Conservation (phyloP, 306 rosid genomes). For the Quercus alba region DNA sequence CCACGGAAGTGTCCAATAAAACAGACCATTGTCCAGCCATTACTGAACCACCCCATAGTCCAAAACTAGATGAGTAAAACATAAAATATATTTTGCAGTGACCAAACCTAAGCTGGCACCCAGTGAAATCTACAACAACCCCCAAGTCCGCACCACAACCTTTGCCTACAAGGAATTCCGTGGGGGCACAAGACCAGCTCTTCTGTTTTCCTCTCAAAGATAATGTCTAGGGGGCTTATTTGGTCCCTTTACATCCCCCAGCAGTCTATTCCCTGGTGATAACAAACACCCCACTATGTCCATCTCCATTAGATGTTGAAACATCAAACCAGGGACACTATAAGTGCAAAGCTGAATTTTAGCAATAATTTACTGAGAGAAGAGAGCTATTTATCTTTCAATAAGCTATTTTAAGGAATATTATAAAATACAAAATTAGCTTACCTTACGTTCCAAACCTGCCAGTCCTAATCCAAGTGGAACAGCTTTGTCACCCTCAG, state of each 20-base stretch:
- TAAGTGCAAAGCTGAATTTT: neutral
- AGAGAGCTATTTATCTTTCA: neutral
- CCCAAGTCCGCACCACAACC: neutral
- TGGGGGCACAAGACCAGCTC: too few species aligned
- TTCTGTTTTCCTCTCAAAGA: too few species aligned
- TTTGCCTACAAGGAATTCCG: neutral
- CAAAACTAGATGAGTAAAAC: too few species aligned
- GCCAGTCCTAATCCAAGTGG: slow-evolving; percentile 89
- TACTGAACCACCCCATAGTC: too few species aligned
- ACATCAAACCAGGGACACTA: neutral
- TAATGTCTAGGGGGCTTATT: too few species aligned
- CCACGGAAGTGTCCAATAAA: too few species aligned
- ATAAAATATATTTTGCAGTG: too few species aligned
- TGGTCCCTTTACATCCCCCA: too few species aligned
- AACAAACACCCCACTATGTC: neutral
- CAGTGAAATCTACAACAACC: too few species aligned
- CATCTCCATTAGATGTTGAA: neutral
- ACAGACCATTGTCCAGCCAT: too few species aligned
- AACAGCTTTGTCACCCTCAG: slow-evolving; percentile 52
- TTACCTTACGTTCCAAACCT: slow-evolving; percentile 81
- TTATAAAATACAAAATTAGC: slow-evolving; percentile 5
- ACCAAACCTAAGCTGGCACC: too few species aligned
- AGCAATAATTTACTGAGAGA: neutral
- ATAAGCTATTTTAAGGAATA: slow-evolving; percentile 3
- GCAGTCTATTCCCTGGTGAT: too few species aligned